Evolutionary conservation across 805 yeast species (phyloP).

Genomic region (Kuraishia piskuri): DNA sequence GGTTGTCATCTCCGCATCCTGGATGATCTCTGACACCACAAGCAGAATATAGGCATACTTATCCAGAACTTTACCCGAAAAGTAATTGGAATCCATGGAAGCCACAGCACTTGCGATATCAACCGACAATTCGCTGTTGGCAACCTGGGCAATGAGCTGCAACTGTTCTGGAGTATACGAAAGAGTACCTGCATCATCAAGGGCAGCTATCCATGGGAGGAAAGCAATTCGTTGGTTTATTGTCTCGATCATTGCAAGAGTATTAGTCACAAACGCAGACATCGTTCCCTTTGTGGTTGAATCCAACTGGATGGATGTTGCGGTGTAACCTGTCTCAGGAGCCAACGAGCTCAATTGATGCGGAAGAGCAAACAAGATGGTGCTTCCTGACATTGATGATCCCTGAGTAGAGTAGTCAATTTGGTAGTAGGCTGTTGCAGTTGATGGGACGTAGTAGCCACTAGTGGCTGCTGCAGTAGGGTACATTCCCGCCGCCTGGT

Average conservation of each 20-base stretch:
- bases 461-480: constrained; percentile 35
- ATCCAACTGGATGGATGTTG: constrained; percentile 33
- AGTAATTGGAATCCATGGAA: constrained; percentile 35
- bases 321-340: constrained; percentile 23
- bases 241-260: constrained; percentile 29
- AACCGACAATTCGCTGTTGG: constrained; percentile 33
- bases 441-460: constrained; percentile 26
- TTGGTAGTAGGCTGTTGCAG: constrained; percentile 23
- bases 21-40: constrained; percentile 38
- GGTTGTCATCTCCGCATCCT: constrained; percentile 33
- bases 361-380: constrained; percentile 44
- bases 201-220: constrained; percentile 13
- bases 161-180: constrained; percentile 36
- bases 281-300: constrained; percentile 46
- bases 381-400: constrained; percentile 31
- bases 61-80: constrained; percentile 44
- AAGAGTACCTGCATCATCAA: constrained; percentile 13
- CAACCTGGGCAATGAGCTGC: constrained; percentile 32
- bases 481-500: constrained; percentile 63
- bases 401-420: constrained; percentile 43
- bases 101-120: constrained; percentile 34
- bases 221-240: constrained; percentile 31
- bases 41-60: constrained; percentile 49
- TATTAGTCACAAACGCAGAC: constrained; percentile 34
- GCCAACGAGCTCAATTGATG: constrained; percentile 32